phyloP scores from a whole-genome alignment of 805 yeast genomes.

The Sugiyamaella marilandica region DNA sequence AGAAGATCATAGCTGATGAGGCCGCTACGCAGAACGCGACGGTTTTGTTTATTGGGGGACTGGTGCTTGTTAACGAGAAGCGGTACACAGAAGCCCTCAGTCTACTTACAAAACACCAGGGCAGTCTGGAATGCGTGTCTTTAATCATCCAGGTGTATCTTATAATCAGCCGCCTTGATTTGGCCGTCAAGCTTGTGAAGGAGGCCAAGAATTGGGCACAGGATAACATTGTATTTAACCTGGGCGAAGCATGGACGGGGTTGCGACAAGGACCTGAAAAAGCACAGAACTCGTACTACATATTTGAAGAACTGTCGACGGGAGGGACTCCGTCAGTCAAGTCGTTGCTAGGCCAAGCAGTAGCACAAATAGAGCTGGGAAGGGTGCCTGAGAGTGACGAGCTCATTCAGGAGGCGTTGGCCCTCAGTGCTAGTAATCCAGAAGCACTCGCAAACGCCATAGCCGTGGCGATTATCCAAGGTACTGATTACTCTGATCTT shows the following conservation, averaged over 20 bases:
- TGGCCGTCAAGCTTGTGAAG: constrained; percentile 44
- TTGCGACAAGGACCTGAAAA: constrained; percentile 39
- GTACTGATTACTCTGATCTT: constrained; percentile 39
- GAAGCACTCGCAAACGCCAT: constrained; percentile 57
- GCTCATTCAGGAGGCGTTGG: constrained; percentile 39
- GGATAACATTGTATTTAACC: constrained; percentile 72
- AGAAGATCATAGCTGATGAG: constrained; percentile 23
- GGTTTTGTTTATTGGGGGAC: constrained; percentile 39
- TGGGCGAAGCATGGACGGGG: constrained; percentile 70
- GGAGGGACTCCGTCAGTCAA: constrained; percentile 46
- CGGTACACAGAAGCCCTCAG: constrained; percentile 42
- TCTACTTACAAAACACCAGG: constrained; percentile 37
- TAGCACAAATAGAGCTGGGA: constrained; percentile 70
- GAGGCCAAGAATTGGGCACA: constrained; percentile 47
- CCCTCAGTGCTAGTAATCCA: constrained; percentile 35
- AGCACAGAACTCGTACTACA: constrained; percentile 39
- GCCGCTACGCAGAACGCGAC: constrained; percentile 27
- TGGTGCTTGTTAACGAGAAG: constrained; percentile 39
- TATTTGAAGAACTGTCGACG: constrained; percentile 70
- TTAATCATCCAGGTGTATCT: constrained; percentile 36
- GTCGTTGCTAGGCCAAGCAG: constrained; percentile 59
- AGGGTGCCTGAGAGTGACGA: constrained; percentile 81
- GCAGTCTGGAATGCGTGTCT: constrained; percentile 35
- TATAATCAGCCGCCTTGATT: constrained; percentile 39
- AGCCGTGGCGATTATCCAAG: constrained; percentile 54